phyloP scores from a whole-genome alignment of 768 basidiomycete species.

The Saitozyma podzolica region DNA sequence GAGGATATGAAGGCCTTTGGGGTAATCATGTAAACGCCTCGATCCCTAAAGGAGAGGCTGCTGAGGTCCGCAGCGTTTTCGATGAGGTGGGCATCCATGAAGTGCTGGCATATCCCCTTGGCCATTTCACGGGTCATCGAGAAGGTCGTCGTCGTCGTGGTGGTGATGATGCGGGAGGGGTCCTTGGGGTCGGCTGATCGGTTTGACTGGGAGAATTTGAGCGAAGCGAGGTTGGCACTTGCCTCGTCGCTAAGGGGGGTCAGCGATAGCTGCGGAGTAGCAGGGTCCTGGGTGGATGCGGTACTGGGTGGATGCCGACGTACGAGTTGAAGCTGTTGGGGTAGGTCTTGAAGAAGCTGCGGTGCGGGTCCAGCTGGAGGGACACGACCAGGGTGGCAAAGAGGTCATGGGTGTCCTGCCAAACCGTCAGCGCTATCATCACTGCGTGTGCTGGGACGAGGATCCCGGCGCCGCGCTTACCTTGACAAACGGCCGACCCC shows the following conservation, averaged over 20 bases:
- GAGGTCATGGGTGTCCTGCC: slow-evolving; percentile 93
- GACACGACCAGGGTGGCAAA: slow-evolving; percentile 96
- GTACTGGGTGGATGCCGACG: slow-evolving; percentile 49
- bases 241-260: slow-evolving; percentile 76
- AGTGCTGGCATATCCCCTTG: slow-evolving; percentile 99
- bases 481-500: slow-evolving; percentile 91
- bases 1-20: slow-evolving; percentile 96
- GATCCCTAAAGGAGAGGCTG: slow-evolving; percentile 92
- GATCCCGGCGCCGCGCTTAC: slow-evolving; percentile 54
- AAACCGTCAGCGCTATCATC: slow-evolving; percentile 9
- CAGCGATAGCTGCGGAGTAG: neutral
- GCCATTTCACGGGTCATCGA: slow-evolving; percentile 99
- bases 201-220: slow-evolving; percentile 99
- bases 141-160: slow-evolving; percentile 98
- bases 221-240: slow-evolving; percentile 82
- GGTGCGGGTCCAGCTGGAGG: slow-evolving; percentile 79
- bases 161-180: slow-evolving; percentile 95
- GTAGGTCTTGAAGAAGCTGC: slow-evolving; percentile 94
- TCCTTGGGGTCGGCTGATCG: slow-evolving; percentile 98
- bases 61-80: slow-evolving; percentile 91
- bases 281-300: neutral
- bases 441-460: neutral
- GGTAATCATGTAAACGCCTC: slow-evolving; percentile 94
- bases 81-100: slow-evolving; percentile 97
- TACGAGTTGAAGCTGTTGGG: slow-evolving; percentile 94